Evolutionary conservation across 2,329 filamentous ascomycete genomes (phyloP).

Genomic region (Penicillium sp.): DNA sequence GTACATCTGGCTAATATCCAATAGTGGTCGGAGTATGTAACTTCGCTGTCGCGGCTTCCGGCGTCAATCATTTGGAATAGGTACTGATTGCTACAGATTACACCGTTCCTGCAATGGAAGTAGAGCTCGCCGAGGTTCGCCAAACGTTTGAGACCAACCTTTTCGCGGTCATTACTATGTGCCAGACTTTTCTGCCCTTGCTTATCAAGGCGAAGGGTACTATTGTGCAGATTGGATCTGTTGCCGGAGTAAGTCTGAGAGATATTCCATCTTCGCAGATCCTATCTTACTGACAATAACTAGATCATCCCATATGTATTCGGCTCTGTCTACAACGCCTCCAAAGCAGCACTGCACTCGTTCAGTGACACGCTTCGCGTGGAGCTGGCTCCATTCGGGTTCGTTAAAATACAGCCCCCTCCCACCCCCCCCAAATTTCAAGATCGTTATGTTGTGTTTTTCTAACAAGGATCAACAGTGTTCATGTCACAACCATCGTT

Average conservation of each 20-base stretch:
- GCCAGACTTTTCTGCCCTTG: slow-evolving; percentile 56
- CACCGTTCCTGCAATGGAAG: slow-evolving; percentile 57
- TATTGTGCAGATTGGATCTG: slow-evolving; percentile 47
- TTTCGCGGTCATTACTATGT: slow-evolving; percentile 58
- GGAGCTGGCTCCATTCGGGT: slow-evolving; percentile 53
- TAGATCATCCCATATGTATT: slow-evolving; percentile 46
- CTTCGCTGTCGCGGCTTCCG: not conserved
- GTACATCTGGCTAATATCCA: slow-evolving; percentile 1
- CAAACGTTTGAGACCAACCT: slow-evolving; percentile 55
- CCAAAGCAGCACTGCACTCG: slow-evolving; percentile 58
- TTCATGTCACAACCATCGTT: slow-evolving; percentile 54
- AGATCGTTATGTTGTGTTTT: not conserved
- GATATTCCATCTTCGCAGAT: not conserved
- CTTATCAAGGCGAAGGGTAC: slow-evolving; percentile 48
- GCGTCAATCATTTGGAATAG: too few relatives aligned
- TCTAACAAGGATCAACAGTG: slow-evolving; percentile 29
- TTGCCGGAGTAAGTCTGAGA: slow-evolving; percentile 36
- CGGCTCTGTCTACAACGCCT: slow-evolving; percentile 55
- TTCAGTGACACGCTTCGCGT: slow-evolving; percentile 59
- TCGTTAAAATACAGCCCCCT: slow-evolving; percentile 11
- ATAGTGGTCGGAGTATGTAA: slow-evolving; percentile 33
- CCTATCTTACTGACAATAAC: not conserved
- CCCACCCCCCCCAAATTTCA: not conserved
- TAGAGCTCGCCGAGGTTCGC: slow-evolving; percentile 49
- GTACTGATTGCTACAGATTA: slow-evolving; percentile 45